Evolutionary conservation across 768 basidiomycete genomes (phyloP).

Genomic region (Asterophora lycoperdoides): DNA sequence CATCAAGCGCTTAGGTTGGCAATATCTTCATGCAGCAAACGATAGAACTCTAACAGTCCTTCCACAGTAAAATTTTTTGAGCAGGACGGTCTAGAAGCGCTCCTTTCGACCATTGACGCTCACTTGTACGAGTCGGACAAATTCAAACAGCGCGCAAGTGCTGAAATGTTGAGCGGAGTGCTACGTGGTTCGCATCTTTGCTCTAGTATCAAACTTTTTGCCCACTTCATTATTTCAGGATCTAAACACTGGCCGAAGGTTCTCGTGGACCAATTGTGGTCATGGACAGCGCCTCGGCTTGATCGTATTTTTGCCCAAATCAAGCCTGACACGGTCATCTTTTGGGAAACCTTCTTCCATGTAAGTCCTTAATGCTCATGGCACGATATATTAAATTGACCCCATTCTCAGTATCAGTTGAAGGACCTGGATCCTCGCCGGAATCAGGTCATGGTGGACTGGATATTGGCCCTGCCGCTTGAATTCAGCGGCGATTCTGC

Average conservation of each 20-base stretch:
- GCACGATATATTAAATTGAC: not conserved
- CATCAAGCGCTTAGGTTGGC: slow-evolving; percentile 38
- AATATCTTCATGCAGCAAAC: slow-evolving; percentile 2
- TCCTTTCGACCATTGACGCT: slow-evolving; percentile 55
- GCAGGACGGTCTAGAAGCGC: slow-evolving; percentile 43
- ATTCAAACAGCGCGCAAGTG: slow-evolving; percentile 80
- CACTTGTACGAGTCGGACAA: slow-evolving; percentile 65
- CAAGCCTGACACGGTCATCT: slow-evolving; percentile 77
- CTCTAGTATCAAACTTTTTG: not conserved
- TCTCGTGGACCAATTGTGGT: slow-evolving; percentile 56
- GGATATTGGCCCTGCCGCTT: slow-evolving; percentile 69
- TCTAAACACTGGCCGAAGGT: slow-evolving; percentile 79
- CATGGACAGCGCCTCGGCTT: slow-evolving; percentile 62
- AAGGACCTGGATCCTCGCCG: slow-evolving; percentile 78
- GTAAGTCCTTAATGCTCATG: slow-evolving; percentile 28
- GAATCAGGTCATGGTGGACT: slow-evolving; percentile 65
- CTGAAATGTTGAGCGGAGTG: slow-evolving; percentile 63
- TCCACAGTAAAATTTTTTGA: slow-evolving; percentile 64
- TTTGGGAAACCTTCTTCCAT: slow-evolving; percentile 69
- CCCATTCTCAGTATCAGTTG: slow-evolving; percentile 41
- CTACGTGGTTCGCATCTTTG: slow-evolving; percentile 52
- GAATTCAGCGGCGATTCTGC: slow-evolving; percentile 86
- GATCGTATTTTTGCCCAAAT: slow-evolving; percentile 66
- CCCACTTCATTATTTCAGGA: slow-evolving; percentile 35
- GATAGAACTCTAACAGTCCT: not conserved